Evolutionary conservation across 2,329 filamentous ascomycete genomes (phyloP), one percentile per base, ranked within the genome.

Genomic region (Trichoderma polysporum): DNA sequence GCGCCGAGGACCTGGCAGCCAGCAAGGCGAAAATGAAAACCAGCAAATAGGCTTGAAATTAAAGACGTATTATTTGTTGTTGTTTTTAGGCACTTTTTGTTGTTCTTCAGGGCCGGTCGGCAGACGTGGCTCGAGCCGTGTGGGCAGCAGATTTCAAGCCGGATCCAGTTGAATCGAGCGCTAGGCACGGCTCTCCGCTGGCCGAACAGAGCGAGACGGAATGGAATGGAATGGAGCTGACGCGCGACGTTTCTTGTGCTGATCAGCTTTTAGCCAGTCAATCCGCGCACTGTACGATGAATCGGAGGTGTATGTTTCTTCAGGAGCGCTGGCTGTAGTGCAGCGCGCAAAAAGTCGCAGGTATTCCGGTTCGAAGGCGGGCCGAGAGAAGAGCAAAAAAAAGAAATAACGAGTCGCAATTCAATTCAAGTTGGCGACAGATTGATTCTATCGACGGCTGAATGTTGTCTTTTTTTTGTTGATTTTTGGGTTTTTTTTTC

Each of bases 111-210:
- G n/a, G 33, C 27, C 35, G 35, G 37, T 33, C 35, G 27, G 50
- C 50, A 63, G 60, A 63, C 60, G 60, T 63, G 60, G 60, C 60
- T 63, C 37, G 49, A 45, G 60, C 35, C 50, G 60, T 63, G 60
- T 56, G 60, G 60, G 27, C 35, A 41, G 39, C 59, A 53, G 33
- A 37, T 33, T 45, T 41, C 59, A 53, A 31, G 47, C 27, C 59
- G 35, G 59, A 27, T 39, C 57, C 29, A 60, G 41, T 60, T 19
- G 15, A 35, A 60, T 22, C 57, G 41, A 45, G 41, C 41, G 41
- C 41, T 45, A 45, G 41, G 41, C 41, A 60, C 29, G n/a, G 39
- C 41, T 47, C 57, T 47, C 52, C 25, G 29, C 52, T 12, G 35
- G 33, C 33, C 17, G 53, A 19, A 27, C 33, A 35, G 33, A 39